These are phyloP conservation scores for Bruguiera gymnorhiza DNA, from an alignment of 345 rosid species.

Conservation along the genomic window DNA sequence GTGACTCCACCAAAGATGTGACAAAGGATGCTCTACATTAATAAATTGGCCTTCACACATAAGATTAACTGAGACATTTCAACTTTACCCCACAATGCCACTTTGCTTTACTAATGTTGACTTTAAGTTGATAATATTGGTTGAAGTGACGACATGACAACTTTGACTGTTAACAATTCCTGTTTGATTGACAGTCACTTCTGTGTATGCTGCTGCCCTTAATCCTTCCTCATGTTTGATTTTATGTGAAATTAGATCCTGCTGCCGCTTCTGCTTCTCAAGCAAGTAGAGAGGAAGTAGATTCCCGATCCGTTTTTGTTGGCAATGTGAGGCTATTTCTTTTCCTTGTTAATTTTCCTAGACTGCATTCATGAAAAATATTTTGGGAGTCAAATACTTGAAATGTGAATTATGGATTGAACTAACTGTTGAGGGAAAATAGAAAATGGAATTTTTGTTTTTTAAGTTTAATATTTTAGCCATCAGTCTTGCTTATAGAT, in stretches of 20 bases:
- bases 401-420: neutral
- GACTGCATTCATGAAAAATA: slow-evolving; percentile 3
- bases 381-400: neutral
- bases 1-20: too few relatives aligned
- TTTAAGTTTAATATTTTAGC: neutral
- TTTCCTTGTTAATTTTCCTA: slow-evolving; percentile 14
- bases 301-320: slow-evolving; percentile 68
- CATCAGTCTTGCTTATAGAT: neutral
- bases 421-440: too few relatives aligned
- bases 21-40: too few relatives aligned
- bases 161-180: neutral
- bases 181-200: neutral
- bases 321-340: slow-evolving; percentile 65
- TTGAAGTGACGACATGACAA: neutral
- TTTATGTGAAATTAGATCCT: slow-evolving; percentile 45
- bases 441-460: neutral
- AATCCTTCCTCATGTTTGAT: slow-evolving; percentile 15
- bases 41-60: too few relatives aligned
- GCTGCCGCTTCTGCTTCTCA: slow-evolving; percentile 49
- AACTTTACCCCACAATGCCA: too few relatives aligned
- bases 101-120: too few relatives aligned
- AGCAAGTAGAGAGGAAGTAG: slow-evolving; percentile 64
- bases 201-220: neutral
- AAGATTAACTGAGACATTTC: too few relatives aligned
- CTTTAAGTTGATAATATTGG: neutral